Base-by-base conservation (phyloP, 2,329 filamentous ascomycete genomes). In the Escovopsis weberi region DNA sequence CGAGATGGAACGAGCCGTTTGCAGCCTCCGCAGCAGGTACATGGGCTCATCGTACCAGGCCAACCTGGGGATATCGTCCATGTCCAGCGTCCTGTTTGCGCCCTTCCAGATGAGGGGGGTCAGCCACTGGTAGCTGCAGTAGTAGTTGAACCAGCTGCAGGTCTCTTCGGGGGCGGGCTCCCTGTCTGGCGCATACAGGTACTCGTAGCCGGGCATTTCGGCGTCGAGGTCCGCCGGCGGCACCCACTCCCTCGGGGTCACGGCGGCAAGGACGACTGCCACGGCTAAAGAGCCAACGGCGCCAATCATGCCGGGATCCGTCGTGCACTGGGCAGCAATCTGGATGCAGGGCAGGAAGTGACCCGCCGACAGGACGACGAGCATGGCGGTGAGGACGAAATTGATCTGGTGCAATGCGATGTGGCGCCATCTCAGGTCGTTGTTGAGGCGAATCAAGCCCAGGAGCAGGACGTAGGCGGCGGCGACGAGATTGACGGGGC, bases 21-120 rank as follows among this genome's bases (percentile, higher is more conserved):
- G 61, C 10, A 73, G 57, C 44, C 59, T 62, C 19, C 57, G 56
- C 2, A 72, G 57, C 12, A 74, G 62, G 40, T 70, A 55, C 19
- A 66, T 53, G 8, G 71, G 71, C 46, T 74, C 69, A 41, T 75
- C 71, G 47, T 74, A 74, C 68, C 70, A 74, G 2, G 71, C 68
- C 28, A 74, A 55, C 26, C 50, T 61, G 3, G 69, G 69, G 18
- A 74, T 62, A 47, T 67, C 63, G 33, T 66, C 61, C 49, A 70
- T 61, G 26, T 66, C 64, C 42, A 74, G 58, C 41, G 64, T 58
- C 6, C 59, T 58, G 30, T 59, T 62, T 37, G 61, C 58, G 26
- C 70, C 70, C 46, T 63, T 69, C 57, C 68, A 63, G 40, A 74
- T 62, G 37, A 69, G 54, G 23, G 65, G 63, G 3, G 66, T 69